These are phyloP conservation scores for Zizania latifolia DNA, from an alignment of 176 grass and related monocot species.

Conservation along the genomic window DNA sequence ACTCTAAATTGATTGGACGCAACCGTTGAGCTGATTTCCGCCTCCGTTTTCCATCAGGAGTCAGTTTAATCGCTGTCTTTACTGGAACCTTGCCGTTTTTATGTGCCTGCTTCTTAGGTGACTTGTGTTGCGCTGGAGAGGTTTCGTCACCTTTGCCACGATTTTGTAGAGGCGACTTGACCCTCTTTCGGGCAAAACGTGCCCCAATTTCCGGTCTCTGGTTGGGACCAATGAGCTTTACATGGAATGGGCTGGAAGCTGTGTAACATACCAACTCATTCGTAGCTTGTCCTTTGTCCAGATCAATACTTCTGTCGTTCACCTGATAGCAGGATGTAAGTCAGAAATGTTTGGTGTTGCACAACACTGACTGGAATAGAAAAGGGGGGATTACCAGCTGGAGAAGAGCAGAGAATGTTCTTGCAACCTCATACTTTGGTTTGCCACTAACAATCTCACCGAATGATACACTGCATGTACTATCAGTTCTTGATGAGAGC, in stretches of 20 bases:
- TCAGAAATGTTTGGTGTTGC: neutral
- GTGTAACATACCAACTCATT: conserved; percentile 77
- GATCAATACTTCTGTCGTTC: conserved; percentile 70
- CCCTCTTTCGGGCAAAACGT: conserved; percentile 54
- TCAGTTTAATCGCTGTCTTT: conserved; percentile 51
- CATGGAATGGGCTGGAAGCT: conserved; percentile 59
- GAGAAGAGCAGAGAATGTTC: conserved; percentile 96
- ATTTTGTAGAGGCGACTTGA: conserved; percentile 55
- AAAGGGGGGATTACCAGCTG: conserved; percentile 62
- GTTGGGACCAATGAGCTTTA: conserved; percentile 43
- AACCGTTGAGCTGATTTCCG: conserved; percentile 38
- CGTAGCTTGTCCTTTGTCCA: conserved; percentile 45
- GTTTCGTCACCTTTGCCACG: neutral
- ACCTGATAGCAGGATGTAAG: conserved; percentile 45
- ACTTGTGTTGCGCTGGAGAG: conserved; percentile 17
- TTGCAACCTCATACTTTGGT: conserved; percentile 75
- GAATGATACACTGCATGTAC: conserved; percentile 52
- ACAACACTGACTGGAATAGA: neutral
- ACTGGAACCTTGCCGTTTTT: conserved; percentile 51
- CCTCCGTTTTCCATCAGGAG: conserved; percentile 79
- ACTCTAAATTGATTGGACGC: conserved; percentile 36
- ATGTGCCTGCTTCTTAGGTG: conserved; percentile 28
- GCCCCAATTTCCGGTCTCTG: conserved; percentile 28
- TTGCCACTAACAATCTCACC: conserved; percentile 52
- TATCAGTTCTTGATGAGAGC: conserved; percentile 43